Base-by-base conservation (phyloP, 1,139 yeast genomes). In the Yamadazyma trypodendri region DNA sequence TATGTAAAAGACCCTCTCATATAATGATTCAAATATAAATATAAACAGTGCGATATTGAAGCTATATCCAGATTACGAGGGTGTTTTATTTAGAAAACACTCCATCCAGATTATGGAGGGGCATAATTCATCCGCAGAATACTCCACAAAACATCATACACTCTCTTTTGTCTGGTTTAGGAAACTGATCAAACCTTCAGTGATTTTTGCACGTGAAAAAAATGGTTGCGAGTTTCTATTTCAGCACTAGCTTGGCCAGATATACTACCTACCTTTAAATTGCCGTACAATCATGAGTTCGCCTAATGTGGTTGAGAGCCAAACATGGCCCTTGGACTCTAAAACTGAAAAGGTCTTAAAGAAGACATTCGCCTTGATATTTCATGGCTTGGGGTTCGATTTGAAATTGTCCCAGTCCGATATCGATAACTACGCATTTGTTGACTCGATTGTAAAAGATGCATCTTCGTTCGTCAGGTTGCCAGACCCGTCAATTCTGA, bases 341-440 rank as follows among this genome's bases (percentile, higher is more conserved):
- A 44, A 41, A 17, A 34, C 37, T 5, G 94, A 84, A 51, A 64
- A 72, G 39, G 69, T 69, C 28, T 69, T 88, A 49, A 87, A 87
- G 60, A 90, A 85, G 54, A 71, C 81, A 35, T 84, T 94, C 92
- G 79, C 84, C 28, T 75, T 79, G 44, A 53, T 83, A 33, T 62
- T 86, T 43, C 75, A 74, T 40, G 77, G 70, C 39, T 72, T 80
- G 66, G 92, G 88, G 3, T 70, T 79, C 38, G 72, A 74, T 2
- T 70, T 81, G 9, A 61, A 61, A 25, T 57, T 75, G 23, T 58
- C 63, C 28, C 14, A 41, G 28, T 31, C 41, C 15, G 40, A 51
- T 23, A 40, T 45, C 21, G 37, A 41, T 14, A 36, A 34, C 4
- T 37, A 22, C 9, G 32, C 36, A 2, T 49, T 44, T 36, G 46